Evolutionary conservation across 208 protist genomes (phyloP), one percentile per base, ranked within the genome.

Genomic region (Trypanosoma conorhini): DNA sequence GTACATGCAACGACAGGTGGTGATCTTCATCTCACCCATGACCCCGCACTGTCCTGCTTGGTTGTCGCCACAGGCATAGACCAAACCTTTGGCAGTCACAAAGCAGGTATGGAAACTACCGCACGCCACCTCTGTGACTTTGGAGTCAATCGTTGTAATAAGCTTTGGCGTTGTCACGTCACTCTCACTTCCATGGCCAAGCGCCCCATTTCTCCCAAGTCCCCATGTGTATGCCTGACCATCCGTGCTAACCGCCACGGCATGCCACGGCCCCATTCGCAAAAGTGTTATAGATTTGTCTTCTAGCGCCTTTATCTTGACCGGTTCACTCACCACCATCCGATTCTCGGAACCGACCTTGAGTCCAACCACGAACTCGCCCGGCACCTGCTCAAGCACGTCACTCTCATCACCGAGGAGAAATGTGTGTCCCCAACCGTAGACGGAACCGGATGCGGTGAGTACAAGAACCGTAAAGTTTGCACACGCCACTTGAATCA

Each of bases 21-120:
- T 57, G 38, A 92, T 62, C 9, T 56, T 69, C 54, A 76, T 77
- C 57, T 83, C 81, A 50, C 87, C 86, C 0, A 86, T 38, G 33
- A 87, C 79, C 21, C 88, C 88, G 69, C 91, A 96, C 81, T 96
- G 88, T 1, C 84, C 87, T 33, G 72, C 79, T 57, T 85, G 77
- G 65, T 93, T 96, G 71, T 96, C 88, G 26, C 91, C 91, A 59
- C 83, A 93, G 17, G 74, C 78, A 76, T 79, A 92, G 42, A 82
- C 86, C 54, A 64, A 67, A 42, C 88, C 90, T 52, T 76, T 67
- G 10, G 35, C 70, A 31, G 83, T 86, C 57, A 95, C 61, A 56
- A 89, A 89, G 22, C 86, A 80, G 8, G 83, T 93, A 75, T 95
- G 90, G 67, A 93, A 95, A 55, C 81, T 88, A 31, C 90, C 87